Base-by-base conservation (phyloP, 495 filamentous ascomycete species). In the Poronia punctata region DNA sequence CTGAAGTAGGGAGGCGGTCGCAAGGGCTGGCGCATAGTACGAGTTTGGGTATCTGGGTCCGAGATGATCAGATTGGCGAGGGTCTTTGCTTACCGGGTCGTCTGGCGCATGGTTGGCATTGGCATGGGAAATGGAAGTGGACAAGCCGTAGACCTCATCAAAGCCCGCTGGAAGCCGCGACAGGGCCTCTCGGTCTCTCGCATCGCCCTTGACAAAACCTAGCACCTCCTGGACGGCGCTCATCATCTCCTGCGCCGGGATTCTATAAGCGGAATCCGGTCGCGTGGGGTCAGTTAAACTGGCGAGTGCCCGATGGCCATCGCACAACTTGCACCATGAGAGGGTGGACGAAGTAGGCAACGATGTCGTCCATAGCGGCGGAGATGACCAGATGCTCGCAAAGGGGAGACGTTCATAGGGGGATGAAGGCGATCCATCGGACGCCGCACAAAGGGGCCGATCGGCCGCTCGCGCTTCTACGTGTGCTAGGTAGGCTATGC, bases 381-480 rank as follows among this genome's bases (percentile, higher is more conserved):
- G n/a, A n/a, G n/a, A n/a, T n/a, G n/a, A n/a, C n/a, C n/a, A n/a
- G n/a, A n/a, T n/a, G n/a, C n/a, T n/a, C n/a, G n/a, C n/a, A n/a
- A n/a, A n/a, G n/a, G n/a, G n/a, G n/a, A n/a, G n/a, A n/a, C n/a
- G n/a, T n/a, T n/a, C n/a, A n/a, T n/a, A n/a, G n/a, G n/a, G n/a
- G n/a, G n/a, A n/a, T n/a, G n/a, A n/a, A n/a, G n/a, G n/a, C n/a
- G n/a, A n/a, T n/a, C n/a, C 45, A 0, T 44, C 32, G 7, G 50
- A 43, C 8, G 50, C 35, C 2, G 48, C 35, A 33, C 50, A 54
- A n/a, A 72, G 48, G 1, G 66, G 68, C 66, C 66, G 70, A 15
- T 60, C 53, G 2, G 59, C 36, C 4, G 43, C 52, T 7, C 43
- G 29, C 7, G 53, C 50, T 12, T 62, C 57, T 34, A 65, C 45